Conservation (phyloP, 2,329 filamentous ascomycete species). For the Exophiala bonariae region DNA sequence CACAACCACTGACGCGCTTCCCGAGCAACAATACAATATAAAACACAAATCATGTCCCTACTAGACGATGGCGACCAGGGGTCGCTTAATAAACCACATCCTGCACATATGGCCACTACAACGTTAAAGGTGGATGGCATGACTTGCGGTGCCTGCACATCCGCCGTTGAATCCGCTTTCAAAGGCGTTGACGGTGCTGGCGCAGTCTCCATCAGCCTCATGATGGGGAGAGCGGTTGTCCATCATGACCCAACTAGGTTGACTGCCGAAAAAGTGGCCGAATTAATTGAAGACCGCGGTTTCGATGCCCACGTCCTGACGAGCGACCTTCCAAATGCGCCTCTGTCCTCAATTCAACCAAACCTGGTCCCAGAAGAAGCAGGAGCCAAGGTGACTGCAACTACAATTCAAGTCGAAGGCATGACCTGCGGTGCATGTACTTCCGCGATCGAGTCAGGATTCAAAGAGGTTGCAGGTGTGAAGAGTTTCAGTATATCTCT, state of each 20-base stretch:
- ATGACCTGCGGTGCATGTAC: slow-evolving; percentile 94
- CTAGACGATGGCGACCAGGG: slow-evolving; percentile 1
- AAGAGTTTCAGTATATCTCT: slow-evolving; percentile 79
- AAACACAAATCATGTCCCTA: slow-evolving; percentile 1
- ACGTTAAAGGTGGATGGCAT: slow-evolving; percentile 87
- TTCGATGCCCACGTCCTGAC: slow-evolving; percentile 90
- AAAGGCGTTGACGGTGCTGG: slow-evolving; percentile 77
- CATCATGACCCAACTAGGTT: slow-evolving; percentile 80
- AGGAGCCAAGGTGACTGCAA: slow-evolving; percentile 55
- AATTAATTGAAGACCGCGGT: slow-evolving; percentile 86
- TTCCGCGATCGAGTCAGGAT: slow-evolving; percentile 77
- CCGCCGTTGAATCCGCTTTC: slow-evolving; percentile 91
- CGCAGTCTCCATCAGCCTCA: slow-evolving; percentile 85
- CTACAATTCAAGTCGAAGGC: slow-evolving; percentile 75
- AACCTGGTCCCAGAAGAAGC: neutral
- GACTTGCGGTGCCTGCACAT: slow-evolving; percentile 89
- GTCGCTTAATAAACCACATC: slow-evolving; percentile 22
- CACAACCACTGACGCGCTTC: too few species aligned
- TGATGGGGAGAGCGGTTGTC: slow-evolving; percentile 94
- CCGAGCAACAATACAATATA: too few species aligned
- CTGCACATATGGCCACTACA: slow-evolving; percentile 78
- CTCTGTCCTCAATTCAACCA: slow-evolving; percentile 1
- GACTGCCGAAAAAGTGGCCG: slow-evolving; percentile 71
- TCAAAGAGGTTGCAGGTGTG: slow-evolving; percentile 72
- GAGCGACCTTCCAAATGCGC: slow-evolving; percentile 64